Evolutionary conservation across 768 basidiomycete genomes (phyloP), one percentile per base, ranked within the genome.

Genomic region (Baorangia bicolor): DNA sequence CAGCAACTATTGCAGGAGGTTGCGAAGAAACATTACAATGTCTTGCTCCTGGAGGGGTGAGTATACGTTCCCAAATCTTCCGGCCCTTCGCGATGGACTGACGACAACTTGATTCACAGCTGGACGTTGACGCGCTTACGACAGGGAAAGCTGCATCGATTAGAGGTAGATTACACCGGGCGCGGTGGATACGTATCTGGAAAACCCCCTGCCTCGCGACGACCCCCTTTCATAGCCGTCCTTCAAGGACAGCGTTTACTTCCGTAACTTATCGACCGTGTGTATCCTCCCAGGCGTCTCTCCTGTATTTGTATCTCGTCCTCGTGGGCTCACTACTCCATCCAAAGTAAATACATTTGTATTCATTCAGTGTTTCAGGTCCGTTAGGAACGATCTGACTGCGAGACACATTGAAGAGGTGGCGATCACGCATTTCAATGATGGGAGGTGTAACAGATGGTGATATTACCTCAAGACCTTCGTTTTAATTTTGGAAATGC

Each of bases 61-160:
- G 72, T 58, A 14, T n/a, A 4, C 16, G 13, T 40, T 49, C 21
- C 34, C 55, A 27, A 39, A 25, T 48, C 37, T 52, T 40, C 46
- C 46, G 35, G 28, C 28, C 39, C 28, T 21, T 53, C 23, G 48
- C 37, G 41, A 18, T 38, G 25, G 18, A 20, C 35, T 55, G 28
- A 57, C 52, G 38, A 49, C 35, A 41, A 50, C 35, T 42, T 38
- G 52, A 43, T 44, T 46, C 47, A 20, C 62, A 90, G 89, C 57
- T 91, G 89, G 89, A 74, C 75, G 34, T 64, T 88, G 49, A 89
- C 86, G 6, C 69, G 86, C 23, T 77, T 84, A 62, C 85, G 88
- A 53, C 81, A 77, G 62, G 84, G 80, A 49, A 84, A 82, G 62
- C 73, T 73, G 31, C 77, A 86, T 71, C 81, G 90, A 28, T 75